Evolutionary conservation across 805 yeast genomes (phyloP).

Genomic region (Peterozyma toletana): DNA sequence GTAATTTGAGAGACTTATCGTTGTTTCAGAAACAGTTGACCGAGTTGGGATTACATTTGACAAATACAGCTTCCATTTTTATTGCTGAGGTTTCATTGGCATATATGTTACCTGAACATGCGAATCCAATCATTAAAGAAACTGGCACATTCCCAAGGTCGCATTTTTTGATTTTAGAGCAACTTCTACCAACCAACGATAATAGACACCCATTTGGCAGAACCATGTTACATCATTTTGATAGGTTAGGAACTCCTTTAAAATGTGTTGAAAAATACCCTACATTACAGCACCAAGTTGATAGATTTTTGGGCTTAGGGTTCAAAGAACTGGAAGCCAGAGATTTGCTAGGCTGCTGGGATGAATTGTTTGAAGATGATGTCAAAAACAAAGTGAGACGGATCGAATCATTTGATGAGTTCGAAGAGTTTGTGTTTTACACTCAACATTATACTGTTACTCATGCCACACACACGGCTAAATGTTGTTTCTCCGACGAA

Average conservation of each 20-base stretch:
- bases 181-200: constrained; percentile 57
- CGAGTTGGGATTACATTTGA: constrained; percentile 15
- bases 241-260: constrained; percentile 58
- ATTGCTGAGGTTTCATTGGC: constrained; percentile 82
- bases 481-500: constrained; percentile 3
- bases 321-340: constrained; percentile 41
- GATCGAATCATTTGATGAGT: constrained; percentile 73
- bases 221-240: constrained; percentile 70
- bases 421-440: constrained; percentile 73
- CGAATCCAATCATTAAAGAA: constrained; percentile 51
- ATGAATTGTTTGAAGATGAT: constrained; percentile 27
- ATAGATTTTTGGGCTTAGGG: constrained; percentile 41
- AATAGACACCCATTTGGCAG: constrained; percentile 57
- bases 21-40: constrained; percentile 27
- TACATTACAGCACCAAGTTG: constrained; percentile 36
- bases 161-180: constrained; percentile 65
- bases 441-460: constrained; percentile 68
- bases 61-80: constrained; percentile 42
- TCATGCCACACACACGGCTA: constrained; percentile 45
- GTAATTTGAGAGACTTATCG: constrained; percentile 49
- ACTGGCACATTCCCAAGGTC: constrained; percentile 38
- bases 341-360: constrained; percentile 59
- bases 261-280: constrained; percentile 58
- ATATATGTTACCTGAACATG: constrained; percentile 62
- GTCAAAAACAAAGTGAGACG: constrained; percentile 32